Conservation (phyloP, 73 alveolate species). For the Tetrahymena malaccensis region DNA sequence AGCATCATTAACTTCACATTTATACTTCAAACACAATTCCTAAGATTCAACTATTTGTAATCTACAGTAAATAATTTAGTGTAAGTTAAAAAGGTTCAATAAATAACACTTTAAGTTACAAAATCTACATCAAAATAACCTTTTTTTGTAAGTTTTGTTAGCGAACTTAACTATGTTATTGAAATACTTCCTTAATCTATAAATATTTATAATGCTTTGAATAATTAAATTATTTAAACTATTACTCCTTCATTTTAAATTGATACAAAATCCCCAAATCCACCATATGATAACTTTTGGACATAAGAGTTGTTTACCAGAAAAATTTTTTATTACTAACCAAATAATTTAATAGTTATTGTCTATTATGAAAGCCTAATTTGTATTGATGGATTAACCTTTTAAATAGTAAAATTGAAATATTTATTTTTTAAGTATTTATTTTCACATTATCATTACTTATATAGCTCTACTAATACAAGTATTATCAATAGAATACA, state of each 20-base stretch:
- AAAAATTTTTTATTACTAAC: neutral
- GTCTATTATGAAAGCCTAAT: neutral
- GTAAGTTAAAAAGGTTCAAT: neutral
- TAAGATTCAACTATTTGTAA: neutral
- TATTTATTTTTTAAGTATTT: neutral
- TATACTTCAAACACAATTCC: neutral
- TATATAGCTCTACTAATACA: neutral
- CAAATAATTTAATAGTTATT: neutral
- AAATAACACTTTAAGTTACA: neutral
- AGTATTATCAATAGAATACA: neutral
- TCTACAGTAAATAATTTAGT: neutral
- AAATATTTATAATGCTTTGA: neutral
- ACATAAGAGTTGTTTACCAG: neutral
- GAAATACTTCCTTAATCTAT: neutral
- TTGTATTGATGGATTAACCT: neutral
- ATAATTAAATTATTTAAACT: neutral
- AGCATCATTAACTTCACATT: neutral
- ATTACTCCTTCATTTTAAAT: neutral
- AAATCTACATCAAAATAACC: neutral
- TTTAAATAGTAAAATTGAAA: neutral
- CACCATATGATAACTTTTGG: neutral
- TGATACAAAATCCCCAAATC: neutral
- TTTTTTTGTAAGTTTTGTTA: no score
- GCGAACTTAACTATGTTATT: neutral
- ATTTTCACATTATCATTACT: no score